phyloP scores from a whole-genome alignment of 2,329 filamentous ascomycete species.

The Colletotrichum eremochloae region DNA sequence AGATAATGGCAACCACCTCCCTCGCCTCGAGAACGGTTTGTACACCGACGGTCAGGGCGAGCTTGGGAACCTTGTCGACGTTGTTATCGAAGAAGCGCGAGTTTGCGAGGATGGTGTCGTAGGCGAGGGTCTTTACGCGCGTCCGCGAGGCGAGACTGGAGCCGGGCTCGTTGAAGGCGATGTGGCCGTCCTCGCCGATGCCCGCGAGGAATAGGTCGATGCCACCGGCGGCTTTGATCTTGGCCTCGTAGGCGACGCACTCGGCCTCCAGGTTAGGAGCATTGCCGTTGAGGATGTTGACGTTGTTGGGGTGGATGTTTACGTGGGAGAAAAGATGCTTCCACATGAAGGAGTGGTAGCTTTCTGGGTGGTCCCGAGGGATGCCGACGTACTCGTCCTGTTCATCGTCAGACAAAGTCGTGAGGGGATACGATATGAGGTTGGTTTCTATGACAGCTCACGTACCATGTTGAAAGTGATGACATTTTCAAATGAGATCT shows the following conservation, averaged over 20 bases:
- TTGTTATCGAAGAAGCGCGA: slow-evolving; percentile 86
- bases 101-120: slow-evolving; percentile 89
- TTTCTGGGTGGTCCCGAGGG: slow-evolving; percentile 85
- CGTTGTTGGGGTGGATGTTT: slow-evolving; percentile 84
- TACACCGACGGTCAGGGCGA: slow-evolving; percentile 88
- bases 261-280: slow-evolving; percentile 81
- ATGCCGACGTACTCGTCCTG: slow-evolving; percentile 90
- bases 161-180: slow-evolving; percentile 92
- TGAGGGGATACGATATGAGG: not conserved
- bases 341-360: slow-evolving; percentile 95
- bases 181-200: slow-evolving; percentile 88
- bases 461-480: slow-evolving; percentile 91
- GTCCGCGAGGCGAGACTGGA: slow-evolving; percentile 83
- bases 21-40: slow-evolving; percentile 85
- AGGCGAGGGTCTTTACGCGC: slow-evolving; percentile 87
- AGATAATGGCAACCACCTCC: slow-evolving; percentile 86
- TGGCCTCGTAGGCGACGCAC: slow-evolving; percentile 83
- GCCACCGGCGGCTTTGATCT: slow-evolving; percentile 80
- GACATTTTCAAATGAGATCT: slow-evolving; percentile 89
- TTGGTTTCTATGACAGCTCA: not conserved
- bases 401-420: slow-evolving; percentile 37
- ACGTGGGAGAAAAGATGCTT: slow-evolving; percentile 90
- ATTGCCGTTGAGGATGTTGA: slow-evolving; percentile 88
- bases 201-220: slow-evolving; percentile 90
- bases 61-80: slow-evolving; percentile 79